Evolutionary conservation across 169 alveolate species (phyloP).

Genomic region (Plasmodium coatneyi): DNA sequence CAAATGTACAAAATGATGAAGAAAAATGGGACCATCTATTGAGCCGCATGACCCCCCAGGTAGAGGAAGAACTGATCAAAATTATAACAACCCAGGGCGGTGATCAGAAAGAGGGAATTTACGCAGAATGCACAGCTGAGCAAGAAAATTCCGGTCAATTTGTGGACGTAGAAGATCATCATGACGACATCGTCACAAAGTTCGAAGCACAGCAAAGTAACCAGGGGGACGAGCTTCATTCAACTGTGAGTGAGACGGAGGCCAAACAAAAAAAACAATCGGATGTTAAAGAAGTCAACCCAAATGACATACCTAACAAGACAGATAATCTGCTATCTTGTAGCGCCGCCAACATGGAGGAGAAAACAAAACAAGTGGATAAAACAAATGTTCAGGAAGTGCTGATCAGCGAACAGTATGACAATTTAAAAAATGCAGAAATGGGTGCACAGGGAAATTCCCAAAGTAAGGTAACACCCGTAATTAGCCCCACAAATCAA

Average conservation of each 20-base stretch:
- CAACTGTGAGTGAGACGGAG: not conserved
- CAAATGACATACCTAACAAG: not conserved
- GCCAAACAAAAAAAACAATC: not conserved
- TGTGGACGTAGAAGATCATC: not conserved
- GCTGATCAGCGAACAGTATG: not conserved
- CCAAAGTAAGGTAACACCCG: not conserved
- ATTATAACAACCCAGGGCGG: not conserved
- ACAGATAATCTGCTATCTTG: not conserved
- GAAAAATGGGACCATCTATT: not conserved
- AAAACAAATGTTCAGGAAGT: not conserved
- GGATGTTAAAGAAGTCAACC: not conserved
- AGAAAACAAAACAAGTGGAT: not conserved
- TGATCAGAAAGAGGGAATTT: not conserved
- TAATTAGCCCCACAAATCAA: not conserved
- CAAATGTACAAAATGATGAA: not conserved
- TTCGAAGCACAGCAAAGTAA: not conserved
- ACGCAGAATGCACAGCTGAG: not conserved
- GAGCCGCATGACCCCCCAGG: not conserved
- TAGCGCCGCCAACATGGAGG: not conserved
- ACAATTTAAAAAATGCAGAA: not conserved
- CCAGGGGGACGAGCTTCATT: not conserved
- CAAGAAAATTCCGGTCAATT: not conserved
- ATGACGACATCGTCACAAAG: not conserved
- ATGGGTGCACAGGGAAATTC: not conserved
- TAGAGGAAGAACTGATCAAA: not conserved